These are phyloP conservation scores for Cucumis melo DNA, from an alignment of 306 rosid genomes.

Conservation along the genomic window DNA sequence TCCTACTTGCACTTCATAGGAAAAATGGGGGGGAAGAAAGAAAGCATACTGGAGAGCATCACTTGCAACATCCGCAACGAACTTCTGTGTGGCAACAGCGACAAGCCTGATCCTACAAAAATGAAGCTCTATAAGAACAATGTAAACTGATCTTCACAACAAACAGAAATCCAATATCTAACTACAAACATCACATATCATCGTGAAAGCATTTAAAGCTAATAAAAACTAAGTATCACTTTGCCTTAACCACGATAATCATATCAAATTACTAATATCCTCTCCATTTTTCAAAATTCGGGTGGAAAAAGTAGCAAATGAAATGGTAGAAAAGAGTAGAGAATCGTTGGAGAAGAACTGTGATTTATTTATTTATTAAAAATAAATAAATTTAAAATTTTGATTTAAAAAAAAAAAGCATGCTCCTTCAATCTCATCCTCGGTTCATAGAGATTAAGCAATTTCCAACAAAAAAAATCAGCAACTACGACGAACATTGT, in stretches of 20 bases:
- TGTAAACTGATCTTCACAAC: neutral
- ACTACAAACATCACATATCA: neutral
- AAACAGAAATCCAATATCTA: neutral
- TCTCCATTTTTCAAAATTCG: neutral
- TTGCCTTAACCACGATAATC: neutral
- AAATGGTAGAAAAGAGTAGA: neutral
- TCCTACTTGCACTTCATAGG: neutral
- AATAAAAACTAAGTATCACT: neutral
- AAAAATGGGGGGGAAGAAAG: neutral
- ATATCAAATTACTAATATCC: neutral
- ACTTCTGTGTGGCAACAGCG: slow-evolving; percentile 69
- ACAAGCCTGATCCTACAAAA: slow-evolving; percentile 57
- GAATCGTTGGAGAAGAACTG: neutral
- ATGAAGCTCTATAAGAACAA: neutral
- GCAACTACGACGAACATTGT: neutral
- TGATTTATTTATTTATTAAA: neutral
- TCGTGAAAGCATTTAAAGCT: neutral
- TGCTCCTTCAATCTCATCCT: neutral
- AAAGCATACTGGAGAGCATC: slow-evolving; percentile 30
- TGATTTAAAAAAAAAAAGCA: neutral
- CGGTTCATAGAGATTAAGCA: neutral
- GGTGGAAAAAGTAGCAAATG: neutral
- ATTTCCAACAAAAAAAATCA: neutral
- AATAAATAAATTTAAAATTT: no score
- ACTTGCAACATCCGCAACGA: slow-evolving; percentile 60